Percentiles rank a stretch among this genome's conserved stretches.
Evolutionary conservation across 2,329 filamentous ascomycete species (phyloP).

Genomic region (Mollisia scopiformis): DNA sequence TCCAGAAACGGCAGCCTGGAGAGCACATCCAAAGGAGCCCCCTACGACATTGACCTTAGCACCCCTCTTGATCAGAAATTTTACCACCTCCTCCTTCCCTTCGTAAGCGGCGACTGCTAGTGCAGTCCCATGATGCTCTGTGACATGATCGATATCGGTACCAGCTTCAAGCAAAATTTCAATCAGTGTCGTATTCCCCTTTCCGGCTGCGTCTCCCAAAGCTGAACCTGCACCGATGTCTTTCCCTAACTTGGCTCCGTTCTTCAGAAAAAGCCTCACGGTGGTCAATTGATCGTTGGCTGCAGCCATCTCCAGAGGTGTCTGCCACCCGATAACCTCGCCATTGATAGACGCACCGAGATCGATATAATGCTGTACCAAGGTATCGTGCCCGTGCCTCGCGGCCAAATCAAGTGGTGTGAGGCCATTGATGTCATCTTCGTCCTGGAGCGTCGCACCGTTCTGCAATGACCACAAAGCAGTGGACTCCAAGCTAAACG

Average conservation of each 20-base stretch:
- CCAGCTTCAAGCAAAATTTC: conserved; percentile 10
- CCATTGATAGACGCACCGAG: conserved; percentile 8
- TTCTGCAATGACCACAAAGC: background rate
- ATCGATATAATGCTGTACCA: conserved; percentile 11
- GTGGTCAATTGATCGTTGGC: conserved; percentile 14
- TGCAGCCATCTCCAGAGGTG: conserved; percentile 10
- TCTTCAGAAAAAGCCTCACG: conserved; percentile 18
- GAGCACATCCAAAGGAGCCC: background rate
- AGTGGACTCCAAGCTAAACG: conserved; percentile 1
- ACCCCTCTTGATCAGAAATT: conserved; percentile 5
- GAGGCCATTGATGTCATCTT: background rate
- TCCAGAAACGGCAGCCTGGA: background rate
- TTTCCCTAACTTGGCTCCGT: background rate
- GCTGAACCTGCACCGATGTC: background rate
- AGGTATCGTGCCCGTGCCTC: conserved; percentile 2
- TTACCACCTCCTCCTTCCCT: conserved; percentile 2
- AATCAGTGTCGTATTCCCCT: background rate
- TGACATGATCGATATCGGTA: conserved; percentile 2
- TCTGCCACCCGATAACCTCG: background rate
- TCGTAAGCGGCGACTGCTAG: conserved; percentile 8
- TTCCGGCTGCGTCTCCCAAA: background rate
- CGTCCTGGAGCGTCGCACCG: background rate
- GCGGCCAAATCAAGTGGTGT: conserved; percentile 18
- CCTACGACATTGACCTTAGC: background rate
- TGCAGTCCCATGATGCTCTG: conserved; percentile 4